A percentile compares a stretch with the other conserved stretches of the same genome.
phyloP scores from a whole-genome alignment of 2,329 filamentous ascomycete genomes.

The Pestalotiopsis sp. region DNA sequence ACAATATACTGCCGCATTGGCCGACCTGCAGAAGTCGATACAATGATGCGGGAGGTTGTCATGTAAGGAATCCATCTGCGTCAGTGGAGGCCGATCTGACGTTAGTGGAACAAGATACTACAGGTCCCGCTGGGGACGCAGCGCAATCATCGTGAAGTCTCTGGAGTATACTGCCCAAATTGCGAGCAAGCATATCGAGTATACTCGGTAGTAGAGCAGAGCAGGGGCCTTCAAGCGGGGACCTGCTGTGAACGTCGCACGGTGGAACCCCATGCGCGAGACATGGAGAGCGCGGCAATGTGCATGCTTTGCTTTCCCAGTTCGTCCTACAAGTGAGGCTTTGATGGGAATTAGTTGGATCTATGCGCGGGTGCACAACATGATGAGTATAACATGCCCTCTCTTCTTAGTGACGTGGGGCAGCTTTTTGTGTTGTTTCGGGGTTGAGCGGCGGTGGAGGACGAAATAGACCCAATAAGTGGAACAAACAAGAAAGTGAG shows the following conservation, averaged over 20 bases:
- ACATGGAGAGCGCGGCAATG: neutral
- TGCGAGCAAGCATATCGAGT: neutral
- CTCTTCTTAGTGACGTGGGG: neutral
- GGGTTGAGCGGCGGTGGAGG: neutral
- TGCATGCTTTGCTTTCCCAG: neutral
- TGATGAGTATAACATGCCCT: neutral
- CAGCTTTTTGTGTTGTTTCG: neutral
- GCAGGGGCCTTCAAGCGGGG: neutral
- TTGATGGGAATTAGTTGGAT: neutral
- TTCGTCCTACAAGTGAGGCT: neutral
- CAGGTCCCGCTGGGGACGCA: too few relatives aligned
- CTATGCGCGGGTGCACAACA: neutral
- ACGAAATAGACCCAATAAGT: neutral
- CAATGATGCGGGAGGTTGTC: conserved; percentile 13
- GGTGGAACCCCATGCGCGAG: neutral
- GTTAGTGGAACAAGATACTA: neutral
- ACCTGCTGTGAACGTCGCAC: neutral
- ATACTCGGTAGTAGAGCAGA: neutral
- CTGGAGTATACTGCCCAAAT: neutral
- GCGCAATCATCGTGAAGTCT: neutral
- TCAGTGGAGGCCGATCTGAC: conserved; percentile 4
- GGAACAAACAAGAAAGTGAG: neutral
- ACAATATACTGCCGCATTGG: conserved; percentile 27
- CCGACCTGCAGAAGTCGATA: conserved; percentile 30
- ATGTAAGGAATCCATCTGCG: neutral